Evolutionary conservation across 2,329 filamentous ascomycete species (phyloP).

Genomic region (Scytalidium sp.): DNA sequence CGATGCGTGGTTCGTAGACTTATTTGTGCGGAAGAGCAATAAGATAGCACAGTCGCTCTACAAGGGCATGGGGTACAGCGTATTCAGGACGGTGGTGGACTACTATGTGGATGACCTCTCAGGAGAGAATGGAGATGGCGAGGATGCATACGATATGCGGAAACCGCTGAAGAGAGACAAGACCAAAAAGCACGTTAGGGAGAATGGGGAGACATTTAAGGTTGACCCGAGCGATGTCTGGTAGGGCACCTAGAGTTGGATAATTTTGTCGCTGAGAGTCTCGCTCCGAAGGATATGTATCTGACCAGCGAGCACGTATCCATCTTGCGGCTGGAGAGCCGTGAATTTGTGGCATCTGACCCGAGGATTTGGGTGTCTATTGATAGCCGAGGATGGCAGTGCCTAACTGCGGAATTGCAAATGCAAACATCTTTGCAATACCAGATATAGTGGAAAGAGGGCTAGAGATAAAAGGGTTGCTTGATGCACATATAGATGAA

Average conservation of each 20-base stretch:
- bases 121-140: conserved; percentile 70
- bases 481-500: neutral
- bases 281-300: no score
- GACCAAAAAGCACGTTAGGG: conserved; percentile 70
- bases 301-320: no score
- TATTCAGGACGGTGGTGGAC: conserved; percentile 82
- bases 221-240: conserved; percentile 86
- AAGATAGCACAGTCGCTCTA: conserved; percentile 85
- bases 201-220: conserved; percentile 73
- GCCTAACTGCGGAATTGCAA: no score
- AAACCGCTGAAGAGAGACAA: conserved; percentile 83
- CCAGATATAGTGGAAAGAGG: no score
- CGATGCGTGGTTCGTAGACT: conserved; percentile 90
- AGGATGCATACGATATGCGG: conserved; percentile 97
- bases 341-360: no score
- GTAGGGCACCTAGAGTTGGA: conserved; percentile 37
- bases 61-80: conserved; percentile 84
- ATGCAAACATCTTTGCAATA: no score
- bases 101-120: conserved; percentile 89
- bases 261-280: no score
- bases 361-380: no score
- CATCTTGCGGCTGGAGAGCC: no score
- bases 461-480: no score
- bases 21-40: conserved; percentile 91
- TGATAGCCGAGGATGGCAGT: no score